phyloP scores from a whole-genome alignment of 768 basidiomycete genomes.

The Solioccasus polychromus region DNA sequence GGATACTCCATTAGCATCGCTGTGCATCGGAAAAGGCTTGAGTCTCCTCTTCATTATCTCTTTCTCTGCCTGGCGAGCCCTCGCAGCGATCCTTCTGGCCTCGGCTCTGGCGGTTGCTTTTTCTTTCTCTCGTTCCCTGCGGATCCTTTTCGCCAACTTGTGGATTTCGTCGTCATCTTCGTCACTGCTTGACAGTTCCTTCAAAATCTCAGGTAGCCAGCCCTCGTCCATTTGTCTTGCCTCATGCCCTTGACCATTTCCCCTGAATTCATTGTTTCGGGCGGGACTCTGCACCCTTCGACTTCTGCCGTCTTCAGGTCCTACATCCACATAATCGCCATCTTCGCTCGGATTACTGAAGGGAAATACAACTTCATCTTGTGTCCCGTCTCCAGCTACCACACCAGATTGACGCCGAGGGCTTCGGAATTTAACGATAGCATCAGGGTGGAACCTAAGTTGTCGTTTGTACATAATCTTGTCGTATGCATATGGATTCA shows the following conservation, averaged over 20 bases:
- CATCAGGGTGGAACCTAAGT: conserved; percentile 58
- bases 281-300: conserved; percentile 2
- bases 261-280: not conserved
- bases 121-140: conserved; percentile 27
- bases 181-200: conserved; percentile 39
- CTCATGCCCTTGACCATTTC: not conserved
- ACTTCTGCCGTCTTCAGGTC: conserved; percentile 10
- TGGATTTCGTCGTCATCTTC: conserved; percentile 37
- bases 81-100: conserved; percentile 14
- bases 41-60: conserved; percentile 15
- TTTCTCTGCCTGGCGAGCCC: conserved; percentile 11
- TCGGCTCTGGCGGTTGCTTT: conserved; percentile 18
- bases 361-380: conserved; percentile 28
- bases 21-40: conserved; percentile 28
- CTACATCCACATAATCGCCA: conserved; percentile 24
- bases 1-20: not conserved
- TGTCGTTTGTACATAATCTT: conserved; percentile 48
- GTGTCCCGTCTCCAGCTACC: conserved; percentile 29
- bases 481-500: conserved; percentile 63
- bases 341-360: conserved; percentile 23
- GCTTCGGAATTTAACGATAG: conserved; percentile 54
- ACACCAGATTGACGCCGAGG: conserved; percentile 30
- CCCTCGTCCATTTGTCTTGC: conserved; percentile 4
- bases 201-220: conserved; percentile 37
- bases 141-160: conserved; percentile 33